Base-by-base conservation (phyloP, 2,329 filamentous ascomycete species). In the Sarocladiaceae sp. region DNA sequence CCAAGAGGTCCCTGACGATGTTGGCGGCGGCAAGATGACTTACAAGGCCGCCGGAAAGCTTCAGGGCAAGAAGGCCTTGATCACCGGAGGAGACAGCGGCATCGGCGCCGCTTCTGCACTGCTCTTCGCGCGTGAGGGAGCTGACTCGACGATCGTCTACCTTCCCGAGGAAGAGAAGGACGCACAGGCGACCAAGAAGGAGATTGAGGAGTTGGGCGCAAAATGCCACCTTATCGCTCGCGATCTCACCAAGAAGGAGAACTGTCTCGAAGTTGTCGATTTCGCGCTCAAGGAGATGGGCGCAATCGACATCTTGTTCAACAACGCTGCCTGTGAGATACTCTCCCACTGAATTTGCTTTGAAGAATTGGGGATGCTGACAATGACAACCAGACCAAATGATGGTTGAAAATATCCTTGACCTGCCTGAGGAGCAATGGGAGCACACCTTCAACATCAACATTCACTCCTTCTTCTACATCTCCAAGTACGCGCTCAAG, bases 61-160 rank as follows among this genome's bases (percentile, higher is more conserved):
- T 6, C 64, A 78, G 55, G 85, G 80, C 49, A 86, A 83, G 63
- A 85, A 79, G 47, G 85, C 86, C 6, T 64, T 93, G 47, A 91
- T 93, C 55, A 91, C 87, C 0, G 86, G 86, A 13, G 87, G 87
- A 3, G 86, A 91, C 62, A 83, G 78, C 6, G 86, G 87, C 2
- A 91, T 93, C 51, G 85, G 87, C 6, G 79, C 85, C 29, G 81
- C 87, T 1, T 78, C 82, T 1, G 85, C 87, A 1, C 73, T 91
- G 13, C 70, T 93, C 0, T 93, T 83, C 54, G 86, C 86, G 31
- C 83, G 88, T 73, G 88, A 93, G 62, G 88, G 86, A 5, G 85
- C 85, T 12, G 79, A 85, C 50, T 78, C 75, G 42, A 70, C 85
- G 47, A 88, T 93, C 51, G 76, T 78, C 3, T 88, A 93, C 55